These are phyloP conservation scores for Onygenales sp. DNA, from an alignment of 2,329 filamentous ascomycete species.

Conservation along the genomic window DNA sequence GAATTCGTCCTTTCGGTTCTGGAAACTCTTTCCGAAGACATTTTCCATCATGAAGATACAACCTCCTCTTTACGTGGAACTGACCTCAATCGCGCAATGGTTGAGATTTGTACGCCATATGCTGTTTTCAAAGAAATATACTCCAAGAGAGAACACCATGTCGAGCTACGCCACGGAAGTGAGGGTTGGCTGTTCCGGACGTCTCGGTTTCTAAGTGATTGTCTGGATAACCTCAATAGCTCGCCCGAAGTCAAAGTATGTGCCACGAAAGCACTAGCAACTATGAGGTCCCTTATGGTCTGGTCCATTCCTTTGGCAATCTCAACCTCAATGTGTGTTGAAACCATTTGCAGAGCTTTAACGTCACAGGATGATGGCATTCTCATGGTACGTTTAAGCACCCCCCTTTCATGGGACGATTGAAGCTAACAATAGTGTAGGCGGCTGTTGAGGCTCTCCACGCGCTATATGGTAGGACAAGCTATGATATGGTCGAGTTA, in stretches of 20 bases:
- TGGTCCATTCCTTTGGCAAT: slow-evolving; percentile 86
- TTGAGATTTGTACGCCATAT: slow-evolving; percentile 85
- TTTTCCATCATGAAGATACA: slow-evolving; percentile 84
- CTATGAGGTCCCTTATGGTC: slow-evolving; percentile 67
- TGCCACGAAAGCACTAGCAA: slow-evolving; percentile 65
- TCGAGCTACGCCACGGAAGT: slow-evolving; percentile 63
- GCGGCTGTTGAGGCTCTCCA: slow-evolving; percentile 76
- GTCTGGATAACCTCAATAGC: slow-evolving; percentile 56
- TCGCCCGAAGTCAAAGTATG: slow-evolving; percentile 60
- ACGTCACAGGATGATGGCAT: slow-evolving; percentile 61
- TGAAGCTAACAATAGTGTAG: slow-evolving; percentile 33
- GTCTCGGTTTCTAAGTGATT: slow-evolving; percentile 63
- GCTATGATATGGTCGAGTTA: slow-evolving; percentile 70
- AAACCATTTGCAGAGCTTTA: slow-evolving; percentile 61
- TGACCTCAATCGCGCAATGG: slow-evolving; percentile 75
- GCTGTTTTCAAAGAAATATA: slow-evolving; percentile 66
- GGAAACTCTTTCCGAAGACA: slow-evolving; percentile 86
- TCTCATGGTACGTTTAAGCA: slow-evolving; percentile 52
- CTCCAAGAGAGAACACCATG: slow-evolving; percentile 59
- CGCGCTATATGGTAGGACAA: slow-evolving; percentile 65
- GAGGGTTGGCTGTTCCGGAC: slow-evolving; percentile 84
- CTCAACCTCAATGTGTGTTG: slow-evolving; percentile 58
- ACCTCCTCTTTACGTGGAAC: slow-evolving; percentile 75
- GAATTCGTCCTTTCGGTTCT: slow-evolving; percentile 81
- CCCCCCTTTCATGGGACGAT: background rate